Conservation (phyloP, 2,329 filamentous ascomycete genomes). For the Xylariaceae sp. region DNA sequence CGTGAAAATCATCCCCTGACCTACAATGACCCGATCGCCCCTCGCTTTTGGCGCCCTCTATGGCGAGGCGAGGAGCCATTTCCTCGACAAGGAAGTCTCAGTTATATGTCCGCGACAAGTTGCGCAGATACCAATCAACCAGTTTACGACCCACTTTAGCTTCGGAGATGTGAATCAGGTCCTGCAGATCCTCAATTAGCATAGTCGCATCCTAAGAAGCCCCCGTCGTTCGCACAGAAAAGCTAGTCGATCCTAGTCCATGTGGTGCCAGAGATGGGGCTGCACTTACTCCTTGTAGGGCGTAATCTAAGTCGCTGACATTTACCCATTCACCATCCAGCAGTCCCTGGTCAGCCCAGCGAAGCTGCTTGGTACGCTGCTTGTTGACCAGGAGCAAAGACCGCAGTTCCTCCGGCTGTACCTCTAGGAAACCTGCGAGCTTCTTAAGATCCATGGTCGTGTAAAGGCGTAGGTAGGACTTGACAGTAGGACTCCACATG, state of each 20-base stretch:
- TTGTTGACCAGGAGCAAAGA: slow-evolving; percentile 96
- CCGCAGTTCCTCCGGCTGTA: slow-evolving; percentile 91
- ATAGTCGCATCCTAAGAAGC: slow-evolving; percentile 21
- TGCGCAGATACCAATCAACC: slow-evolving; percentile 98
- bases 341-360: slow-evolving; percentile 86
- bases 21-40: slow-evolving; percentile 18
- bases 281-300: slow-evolving; percentile 78
- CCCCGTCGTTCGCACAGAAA: slow-evolving; percentile 19
- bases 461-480: slow-evolving; percentile 98
- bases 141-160: slow-evolving; percentile 96
- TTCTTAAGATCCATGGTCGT: slow-evolving; percentile 99
- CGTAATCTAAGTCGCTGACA: slow-evolving; percentile 94
- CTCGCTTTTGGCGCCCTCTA: slow-evolving; percentile 16
- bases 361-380: slow-evolving; percentile 93
- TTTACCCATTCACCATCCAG: slow-evolving; percentile 91
- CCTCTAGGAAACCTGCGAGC: slow-evolving; percentile 93
- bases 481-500: slow-evolving; percentile 95
- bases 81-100: slow-evolving; percentile 28
- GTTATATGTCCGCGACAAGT: slow-evolving; percentile 91
- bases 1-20: slow-evolving; percentile 27
- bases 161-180: slow-evolving; percentile 97
- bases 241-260: slow-evolving; percentile 15
- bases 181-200: slow-evolving; percentile 47
- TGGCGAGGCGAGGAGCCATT: slow-evolving; percentile 20
- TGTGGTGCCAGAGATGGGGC: background rate